These are phyloP conservation scores for Tephrocybe sp. DNA, from an alignment of 768 basidiomycete species.

Conservation along the genomic window DNA sequence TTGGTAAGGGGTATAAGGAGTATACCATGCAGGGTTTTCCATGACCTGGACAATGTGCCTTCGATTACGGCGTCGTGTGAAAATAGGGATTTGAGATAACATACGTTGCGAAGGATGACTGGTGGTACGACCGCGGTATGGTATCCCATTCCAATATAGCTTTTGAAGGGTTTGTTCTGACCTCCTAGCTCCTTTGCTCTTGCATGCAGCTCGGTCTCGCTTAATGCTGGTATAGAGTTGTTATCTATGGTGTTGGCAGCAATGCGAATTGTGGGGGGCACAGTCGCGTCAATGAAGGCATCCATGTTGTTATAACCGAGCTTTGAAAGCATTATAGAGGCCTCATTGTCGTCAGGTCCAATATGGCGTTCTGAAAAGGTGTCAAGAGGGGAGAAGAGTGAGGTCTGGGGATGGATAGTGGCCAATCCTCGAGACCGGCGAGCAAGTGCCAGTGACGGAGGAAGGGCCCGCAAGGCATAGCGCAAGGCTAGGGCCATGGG, in stretches of 20 bases:
- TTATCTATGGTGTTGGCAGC: slow-evolving; percentile 58
- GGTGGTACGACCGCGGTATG: slow-evolving; percentile 94
- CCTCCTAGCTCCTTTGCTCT: slow-evolving; percentile 75
- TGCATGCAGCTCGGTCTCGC: slow-evolving; percentile 79
- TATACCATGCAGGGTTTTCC: slow-evolving; percentile 99
- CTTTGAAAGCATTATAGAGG: slow-evolving; percentile 73
- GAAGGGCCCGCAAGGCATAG: slow-evolving; percentile 21
- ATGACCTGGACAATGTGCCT: slow-evolving; percentile 49
- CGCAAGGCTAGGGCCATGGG: slow-evolving; percentile 33
- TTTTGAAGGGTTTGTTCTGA: slow-evolving; percentile 81
- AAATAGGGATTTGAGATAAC: slow-evolving; percentile 19
- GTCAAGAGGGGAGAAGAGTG: slow-evolving; percentile 84
- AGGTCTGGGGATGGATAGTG: slow-evolving; percentile 54
- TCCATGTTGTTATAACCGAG: slow-evolving; percentile 89
- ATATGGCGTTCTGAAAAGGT: slow-evolving; percentile 89
- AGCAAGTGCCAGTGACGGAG: slow-evolving; percentile 10
- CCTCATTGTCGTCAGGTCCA: slow-evolving; percentile 84
- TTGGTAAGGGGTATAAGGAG: slow-evolving; percentile 93
- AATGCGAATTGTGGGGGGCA: slow-evolving; percentile 80
- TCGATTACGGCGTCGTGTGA: background rate
- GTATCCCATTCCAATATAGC: slow-evolving; percentile 98
- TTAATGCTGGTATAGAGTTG: slow-evolving; percentile 67
- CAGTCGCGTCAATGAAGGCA: slow-evolving; percentile 77
- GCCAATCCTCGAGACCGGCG: slow-evolving; percentile 38
- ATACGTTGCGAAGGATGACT: slow-evolving; percentile 88